Evolutionary conservation across 2,329 filamentous ascomycete species (phyloP), one percentile per base, ranked within the genome.

Genomic region (Phialophora tarda): DNA sequence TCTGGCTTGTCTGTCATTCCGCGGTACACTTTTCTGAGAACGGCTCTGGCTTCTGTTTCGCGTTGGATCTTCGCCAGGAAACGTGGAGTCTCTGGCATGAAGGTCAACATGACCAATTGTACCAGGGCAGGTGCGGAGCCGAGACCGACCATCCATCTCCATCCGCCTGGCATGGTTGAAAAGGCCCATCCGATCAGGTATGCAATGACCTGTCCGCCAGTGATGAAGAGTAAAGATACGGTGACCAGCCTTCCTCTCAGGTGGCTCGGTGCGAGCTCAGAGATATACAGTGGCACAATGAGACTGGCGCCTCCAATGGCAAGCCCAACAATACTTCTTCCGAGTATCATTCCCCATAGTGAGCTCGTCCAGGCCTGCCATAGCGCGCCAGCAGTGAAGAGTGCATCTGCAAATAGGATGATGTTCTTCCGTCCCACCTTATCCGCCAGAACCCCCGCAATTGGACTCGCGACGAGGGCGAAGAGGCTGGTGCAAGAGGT

Each of bases 101-200:
- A 82, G 2, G 87, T 72, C 66, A 97, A 80, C 62, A 96, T 80
- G 0, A 83, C 75, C 4, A 87, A 85, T 76, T 97, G 94, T 3
- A 93, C 63, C 0, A 86, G 77, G 0, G 93, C 93, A 0, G 94
- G 94, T 28, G 90, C 68, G 8, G 91, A 91, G 0, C 93, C 94
- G 0, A 97, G 78, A 0, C 93, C 93, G 0, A 97, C 93, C 86
- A 97, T 93, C 89, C 91, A 96, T 58, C 92, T 84, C 93, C 94
- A 98, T 1, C 90, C 92, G 12, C 84, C 85, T 7, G 72, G 66
- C 7, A 85, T 83, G 5, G 87, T 84, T 55, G 81, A 82, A 62
- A 96, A 89, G 0, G 83, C 77, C 90, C 91, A 97, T 1, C 94
- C 94, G 6, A 93, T 80, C 1, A 96, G 76, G 77, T 97, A 97